Evolutionary conservation across 495 filamentous ascomycete genomes (phyloP).

Genomic region (Hyaloscypha hepaticicola): DNA sequence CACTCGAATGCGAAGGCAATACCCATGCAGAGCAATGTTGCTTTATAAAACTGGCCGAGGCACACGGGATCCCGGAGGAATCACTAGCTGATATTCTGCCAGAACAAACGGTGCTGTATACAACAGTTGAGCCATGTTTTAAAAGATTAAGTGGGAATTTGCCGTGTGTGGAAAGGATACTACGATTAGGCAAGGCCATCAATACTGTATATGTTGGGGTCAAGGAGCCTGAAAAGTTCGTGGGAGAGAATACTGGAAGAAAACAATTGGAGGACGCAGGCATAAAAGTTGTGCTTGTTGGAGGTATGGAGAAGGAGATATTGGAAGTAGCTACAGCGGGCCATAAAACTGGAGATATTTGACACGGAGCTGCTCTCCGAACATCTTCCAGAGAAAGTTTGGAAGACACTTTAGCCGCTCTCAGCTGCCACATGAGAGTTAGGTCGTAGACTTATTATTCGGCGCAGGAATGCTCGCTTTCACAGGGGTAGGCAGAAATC

Average conservation of each 20-base stretch:
- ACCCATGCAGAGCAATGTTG: constrained; percentile 95
- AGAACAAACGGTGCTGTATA: constrained; percentile 67
- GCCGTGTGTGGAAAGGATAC: constrained; percentile 80
- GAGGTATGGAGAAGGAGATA: constrained; percentile 80
- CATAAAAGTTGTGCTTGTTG: constrained; percentile 68
- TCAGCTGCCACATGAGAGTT: neutral
- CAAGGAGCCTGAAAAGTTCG: constrained; percentile 85
- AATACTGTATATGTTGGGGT: constrained; percentile 84
- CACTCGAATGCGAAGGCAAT: constrained; percentile 86
- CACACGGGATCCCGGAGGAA: constrained; percentile 50
- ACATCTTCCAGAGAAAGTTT: constrained; percentile 42
- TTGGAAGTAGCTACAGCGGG: constrained; percentile 77
- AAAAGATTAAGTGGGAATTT: constrained; percentile 76
- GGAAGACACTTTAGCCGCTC: neutral
- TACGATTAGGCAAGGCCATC: constrained; percentile 60
- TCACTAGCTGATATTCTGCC: constrained; percentile 56
- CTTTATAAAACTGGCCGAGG: constrained; percentile 62
- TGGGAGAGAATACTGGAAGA: constrained; percentile 74
- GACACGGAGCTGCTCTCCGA: neutral
- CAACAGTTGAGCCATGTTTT: constrained; percentile 92
- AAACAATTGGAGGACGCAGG: constrained; percentile 67
- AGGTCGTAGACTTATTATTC: neutral
- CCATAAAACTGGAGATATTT: neutral
- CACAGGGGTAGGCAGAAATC: neutral
- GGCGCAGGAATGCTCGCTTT: neutral